phyloP scores from a whole-genome alignment of 2,329 filamentous ascomycete species.

The Dryadomyces quercus-mongolicae region DNA sequence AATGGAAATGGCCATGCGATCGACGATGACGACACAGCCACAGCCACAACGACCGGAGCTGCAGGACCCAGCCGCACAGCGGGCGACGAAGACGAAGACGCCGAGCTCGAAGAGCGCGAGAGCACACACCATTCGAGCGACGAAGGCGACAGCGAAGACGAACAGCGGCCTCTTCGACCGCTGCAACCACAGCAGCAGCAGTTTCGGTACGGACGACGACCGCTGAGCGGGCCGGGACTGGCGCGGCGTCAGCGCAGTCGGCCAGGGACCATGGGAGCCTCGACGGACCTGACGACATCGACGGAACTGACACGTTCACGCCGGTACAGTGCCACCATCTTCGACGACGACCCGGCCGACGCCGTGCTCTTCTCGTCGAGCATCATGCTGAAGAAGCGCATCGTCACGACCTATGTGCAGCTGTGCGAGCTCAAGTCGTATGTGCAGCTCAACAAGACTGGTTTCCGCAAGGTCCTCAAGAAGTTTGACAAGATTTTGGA shows the following conservation, averaged over 20 bases:
- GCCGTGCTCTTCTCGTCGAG: constrained; percentile 52
- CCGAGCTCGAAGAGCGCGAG: constrained; percentile 17
- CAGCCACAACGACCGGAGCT: not conserved
- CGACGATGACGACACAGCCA: not conserved
- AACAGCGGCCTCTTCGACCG: constrained; percentile 24
- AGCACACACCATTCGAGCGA: constrained; percentile 38
- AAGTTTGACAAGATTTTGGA: constrained; percentile 97
- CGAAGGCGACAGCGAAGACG: constrained; percentile 48
- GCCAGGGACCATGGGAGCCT: constrained; percentile 19
- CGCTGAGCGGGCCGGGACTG: not conserved
- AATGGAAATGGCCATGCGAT: not conserved
- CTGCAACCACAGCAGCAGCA: constrained; percentile 1
- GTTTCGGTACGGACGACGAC: not conserved
- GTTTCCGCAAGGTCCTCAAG: constrained; percentile 91
- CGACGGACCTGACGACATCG: constrained; percentile 48
- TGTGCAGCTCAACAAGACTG: constrained; percentile 89
- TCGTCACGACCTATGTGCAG: constrained; percentile 77
- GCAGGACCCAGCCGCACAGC: not conserved
- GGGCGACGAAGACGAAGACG: constrained; percentile 12
- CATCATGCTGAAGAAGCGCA: constrained; percentile 86
- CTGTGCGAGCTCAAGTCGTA: constrained; percentile 94
- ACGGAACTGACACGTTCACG: constrained; percentile 47
- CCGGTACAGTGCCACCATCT: constrained; percentile 51
- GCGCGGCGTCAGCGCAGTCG: constrained; percentile 4
- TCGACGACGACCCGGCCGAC: constrained; percentile 68